Evolutionary conservation across 2,329 filamentous ascomycete genomes (phyloP).

Genomic region (Sarocladium kiliense): DNA sequence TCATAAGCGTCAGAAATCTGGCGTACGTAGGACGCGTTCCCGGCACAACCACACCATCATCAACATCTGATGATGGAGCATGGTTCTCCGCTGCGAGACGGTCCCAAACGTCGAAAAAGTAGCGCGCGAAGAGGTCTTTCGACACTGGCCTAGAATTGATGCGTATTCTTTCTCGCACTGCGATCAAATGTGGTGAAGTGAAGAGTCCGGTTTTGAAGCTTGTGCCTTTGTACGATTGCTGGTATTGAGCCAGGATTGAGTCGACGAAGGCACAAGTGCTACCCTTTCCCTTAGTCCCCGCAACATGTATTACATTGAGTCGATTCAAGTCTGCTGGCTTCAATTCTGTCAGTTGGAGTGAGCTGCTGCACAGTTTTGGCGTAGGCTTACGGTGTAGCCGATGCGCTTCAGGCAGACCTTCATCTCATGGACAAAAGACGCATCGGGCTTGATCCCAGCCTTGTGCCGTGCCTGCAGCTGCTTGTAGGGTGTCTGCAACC

Average conservation of each 20-base stretch:
- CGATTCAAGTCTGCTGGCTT: slow-evolving; percentile 46
- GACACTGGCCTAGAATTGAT: slow-evolving; percentile 55
- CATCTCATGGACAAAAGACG: slow-evolving; percentile 71
- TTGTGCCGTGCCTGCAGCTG: slow-evolving; percentile 74
- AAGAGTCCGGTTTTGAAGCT: slow-evolving; percentile 55
- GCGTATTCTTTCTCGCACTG: slow-evolving; percentile 62
- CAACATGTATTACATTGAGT: slow-evolving; percentile 65
- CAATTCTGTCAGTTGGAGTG: no score
- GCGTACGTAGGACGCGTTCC: slow-evolving; percentile 50
- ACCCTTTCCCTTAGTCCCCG: slow-evolving; percentile 74
- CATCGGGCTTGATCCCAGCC: slow-evolving; percentile 66
- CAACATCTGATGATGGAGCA: slow-evolving; percentile 20
- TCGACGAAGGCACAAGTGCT: slow-evolving; percentile 65
- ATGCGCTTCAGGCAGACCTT: slow-evolving; percentile 69
- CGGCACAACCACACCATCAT: slow-evolving; percentile 19
- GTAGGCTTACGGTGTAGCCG: slow-evolving; percentile 62
- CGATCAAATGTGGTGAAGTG: slow-evolving; percentile 64
- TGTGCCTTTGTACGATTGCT: slow-evolving; percentile 16
- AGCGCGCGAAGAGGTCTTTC: slow-evolving; percentile 53
- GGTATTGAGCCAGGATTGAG: slow-evolving; percentile 54
- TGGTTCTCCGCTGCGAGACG: slow-evolving; percentile 33
- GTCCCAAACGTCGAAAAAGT: slow-evolving; percentile 67
- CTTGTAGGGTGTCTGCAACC: slow-evolving; percentile 82
- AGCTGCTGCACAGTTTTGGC: no score
- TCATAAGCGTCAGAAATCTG: slow-evolving; percentile 60